A percentile compares a stretch with the other conserved stretches of the same genome.
Evolutionary conservation across 2,329 filamentous ascomycete species (phyloP).

Genomic region (Coniochaeta prunicola): DNA sequence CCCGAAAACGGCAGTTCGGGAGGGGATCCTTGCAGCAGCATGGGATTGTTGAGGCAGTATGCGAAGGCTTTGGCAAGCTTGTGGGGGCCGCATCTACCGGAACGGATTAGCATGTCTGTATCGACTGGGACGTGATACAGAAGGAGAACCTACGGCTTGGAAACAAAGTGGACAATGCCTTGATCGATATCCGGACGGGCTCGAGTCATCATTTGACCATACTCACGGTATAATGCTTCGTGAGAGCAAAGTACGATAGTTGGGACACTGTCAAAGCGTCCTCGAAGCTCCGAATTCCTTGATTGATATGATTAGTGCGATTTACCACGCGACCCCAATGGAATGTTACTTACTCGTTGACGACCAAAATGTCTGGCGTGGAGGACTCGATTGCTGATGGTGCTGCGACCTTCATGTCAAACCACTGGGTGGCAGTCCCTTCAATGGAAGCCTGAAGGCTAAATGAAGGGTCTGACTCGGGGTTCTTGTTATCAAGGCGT

Average conservation of each 20-base stretch:
- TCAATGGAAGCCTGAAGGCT: conserved; percentile 1
- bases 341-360: not conserved
- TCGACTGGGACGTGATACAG: not conserved
- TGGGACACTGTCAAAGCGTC: not conserved
- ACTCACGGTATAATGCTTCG: conserved; percentile 4
- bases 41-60: not conserved
- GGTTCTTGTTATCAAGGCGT: not conserved
- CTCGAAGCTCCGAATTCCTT: not conserved
- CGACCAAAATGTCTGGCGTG: not conserved
- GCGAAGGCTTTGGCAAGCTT: not conserved
- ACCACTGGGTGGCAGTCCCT: not conserved
- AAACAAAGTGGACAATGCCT: not conserved
- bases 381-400: not conserved
- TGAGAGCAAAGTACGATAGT: conserved; percentile 5
- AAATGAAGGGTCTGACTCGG: not conserved
- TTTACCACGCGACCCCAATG: too few species aligned
- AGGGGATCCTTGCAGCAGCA: not conserved
- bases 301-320: not conserved
- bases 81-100: not conserved
- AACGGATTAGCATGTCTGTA: not conserved
- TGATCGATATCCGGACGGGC: not conserved
- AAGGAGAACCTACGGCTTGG: not conserved
- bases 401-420: conserved; percentile 1
- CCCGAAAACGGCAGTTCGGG: not conserved
- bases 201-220: not conserved